Conservation (phyloP, 345 rosid species). For the Euclidium syriacum region DNA sequence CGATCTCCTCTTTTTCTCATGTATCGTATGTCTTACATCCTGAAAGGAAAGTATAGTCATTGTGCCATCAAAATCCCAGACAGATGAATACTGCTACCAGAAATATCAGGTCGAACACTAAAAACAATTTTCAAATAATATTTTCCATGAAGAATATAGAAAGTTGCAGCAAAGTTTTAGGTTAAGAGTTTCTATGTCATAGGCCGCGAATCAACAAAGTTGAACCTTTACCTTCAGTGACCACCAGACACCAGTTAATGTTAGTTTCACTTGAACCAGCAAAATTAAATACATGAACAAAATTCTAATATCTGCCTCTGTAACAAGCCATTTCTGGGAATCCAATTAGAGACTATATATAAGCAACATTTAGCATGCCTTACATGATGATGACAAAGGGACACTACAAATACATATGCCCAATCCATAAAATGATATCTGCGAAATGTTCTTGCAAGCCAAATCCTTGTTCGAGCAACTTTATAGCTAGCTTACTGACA, state of each 20-base stretch:
- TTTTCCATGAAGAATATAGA: background rate
- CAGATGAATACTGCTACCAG: background rate
- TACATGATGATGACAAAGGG: conserved; percentile 80
- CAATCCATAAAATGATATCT: conserved; percentile 94
- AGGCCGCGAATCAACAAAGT: background rate
- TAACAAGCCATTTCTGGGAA: conserved; percentile 58
- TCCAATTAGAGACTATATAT: conserved; percentile 2
- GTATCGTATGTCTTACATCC: conserved; percentile 23
- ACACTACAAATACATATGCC: conserved; percentile 82
- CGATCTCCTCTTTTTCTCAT: conserved; percentile 19
- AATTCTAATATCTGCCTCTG: conserved; percentile 54
- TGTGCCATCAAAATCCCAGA: conserved; percentile 15
- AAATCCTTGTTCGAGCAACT: conserved; percentile 90
- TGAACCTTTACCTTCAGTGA: conserved; percentile 59
- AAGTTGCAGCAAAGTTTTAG: background rate
- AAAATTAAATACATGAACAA: conserved; percentile 77
- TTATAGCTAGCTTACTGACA: conserved; percentile 75
- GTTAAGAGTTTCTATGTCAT: background rate
- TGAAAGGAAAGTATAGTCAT: background rate
- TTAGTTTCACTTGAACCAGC: conserved; percentile 83
- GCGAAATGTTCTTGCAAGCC: conserved; percentile 77
- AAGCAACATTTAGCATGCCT: conserved; percentile 12
- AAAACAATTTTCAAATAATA: background rate
- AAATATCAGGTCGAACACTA: background rate
- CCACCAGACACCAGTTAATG: conserved; percentile 75